phyloP scores from a whole-genome alignment of 768 basidiomycete genomes.

The Naganishia kalamii region DNA sequence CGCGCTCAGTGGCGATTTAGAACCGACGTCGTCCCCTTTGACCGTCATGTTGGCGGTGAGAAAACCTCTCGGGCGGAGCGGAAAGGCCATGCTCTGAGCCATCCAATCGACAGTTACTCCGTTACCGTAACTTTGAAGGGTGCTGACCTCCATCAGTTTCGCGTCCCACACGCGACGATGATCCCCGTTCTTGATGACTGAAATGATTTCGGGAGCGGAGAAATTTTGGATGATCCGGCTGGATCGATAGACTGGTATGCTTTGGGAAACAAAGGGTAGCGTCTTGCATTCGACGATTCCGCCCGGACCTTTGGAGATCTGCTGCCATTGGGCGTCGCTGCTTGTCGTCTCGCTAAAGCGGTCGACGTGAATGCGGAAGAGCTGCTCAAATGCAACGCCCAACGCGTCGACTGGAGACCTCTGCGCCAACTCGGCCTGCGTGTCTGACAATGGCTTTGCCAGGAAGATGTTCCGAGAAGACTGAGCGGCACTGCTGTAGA shows the following conservation, averaged over 20 bases:
- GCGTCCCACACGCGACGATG: conserved; percentile 75
- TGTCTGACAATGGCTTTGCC: conserved; percentile 4
- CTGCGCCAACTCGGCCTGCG: background rate
- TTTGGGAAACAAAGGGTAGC: conserved; percentile 68
- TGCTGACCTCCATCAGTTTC: conserved; percentile 62
- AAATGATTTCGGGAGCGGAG: conserved; percentile 81
- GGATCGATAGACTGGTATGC: conserved; percentile 77
- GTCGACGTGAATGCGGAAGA: conserved; percentile 63
- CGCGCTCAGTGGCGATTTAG: conserved; percentile 39
- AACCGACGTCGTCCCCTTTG: conserved; percentile 41
- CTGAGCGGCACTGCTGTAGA: conserved; percentile 38
- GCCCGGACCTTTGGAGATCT: conserved; percentile 65
- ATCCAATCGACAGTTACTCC: conserved; percentile 66
- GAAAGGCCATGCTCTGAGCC: conserved; percentile 71
- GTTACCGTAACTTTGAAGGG: conserved; percentile 71
- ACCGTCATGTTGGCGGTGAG: conserved; percentile 71
- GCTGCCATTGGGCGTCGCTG: conserved; percentile 54
- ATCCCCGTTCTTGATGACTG: conserved; percentile 62
- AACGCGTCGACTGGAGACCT: conserved; percentile 48
- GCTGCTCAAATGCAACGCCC: conserved; percentile 71
- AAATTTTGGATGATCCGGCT: conserved; percentile 88
- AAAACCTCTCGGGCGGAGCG: conserved; percentile 84
- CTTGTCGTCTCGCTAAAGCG: conserved; percentile 50
- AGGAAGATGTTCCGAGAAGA: conserved; percentile 28
- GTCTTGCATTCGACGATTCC: conserved; percentile 68